Conservation (phyloP, 2,329 filamentous ascomycete species). For the Lomentospora prolificans region DNA sequence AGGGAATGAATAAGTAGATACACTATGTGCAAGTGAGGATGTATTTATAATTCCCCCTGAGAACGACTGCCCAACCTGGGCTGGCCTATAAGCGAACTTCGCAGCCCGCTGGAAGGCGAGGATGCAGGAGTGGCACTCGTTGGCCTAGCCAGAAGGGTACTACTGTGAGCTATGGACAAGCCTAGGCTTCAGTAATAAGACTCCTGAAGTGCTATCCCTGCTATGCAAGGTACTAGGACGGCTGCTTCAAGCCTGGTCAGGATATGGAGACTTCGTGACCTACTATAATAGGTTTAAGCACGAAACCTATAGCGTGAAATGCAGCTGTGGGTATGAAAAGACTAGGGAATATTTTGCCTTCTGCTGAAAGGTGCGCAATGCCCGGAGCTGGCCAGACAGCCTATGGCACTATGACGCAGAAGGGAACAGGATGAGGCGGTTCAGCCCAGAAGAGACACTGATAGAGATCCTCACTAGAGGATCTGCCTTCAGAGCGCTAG, state of each 20-base stretch:
- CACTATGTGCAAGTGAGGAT: background rate
- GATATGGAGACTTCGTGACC: background rate
- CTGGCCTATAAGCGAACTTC: background rate
- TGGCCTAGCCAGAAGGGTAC: background rate
- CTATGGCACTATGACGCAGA: background rate
- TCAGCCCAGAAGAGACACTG: background rate
- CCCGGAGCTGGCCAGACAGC: background rate
- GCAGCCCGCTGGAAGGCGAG: background rate
- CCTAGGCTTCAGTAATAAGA: background rate
- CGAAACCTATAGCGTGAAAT: background rate
- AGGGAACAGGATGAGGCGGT: background rate
- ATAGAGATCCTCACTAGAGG: background rate
- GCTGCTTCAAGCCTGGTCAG: background rate
- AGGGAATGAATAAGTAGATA: background rate
- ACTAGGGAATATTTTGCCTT: background rate
- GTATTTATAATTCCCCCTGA: background rate
- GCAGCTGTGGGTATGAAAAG: background rate
- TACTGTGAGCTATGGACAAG: background rate
- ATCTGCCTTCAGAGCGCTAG: background rate
- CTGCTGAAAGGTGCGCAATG: background rate
- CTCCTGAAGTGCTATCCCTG: background rate
- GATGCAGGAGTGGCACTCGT: background rate
- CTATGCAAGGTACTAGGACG: background rate
- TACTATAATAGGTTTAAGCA: background rate
- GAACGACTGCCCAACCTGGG: background rate